Evolutionary conservation across 2,329 filamentous ascomycete genomes (phyloP).

Genomic region (Endoconidiophora laricicola): DNA sequence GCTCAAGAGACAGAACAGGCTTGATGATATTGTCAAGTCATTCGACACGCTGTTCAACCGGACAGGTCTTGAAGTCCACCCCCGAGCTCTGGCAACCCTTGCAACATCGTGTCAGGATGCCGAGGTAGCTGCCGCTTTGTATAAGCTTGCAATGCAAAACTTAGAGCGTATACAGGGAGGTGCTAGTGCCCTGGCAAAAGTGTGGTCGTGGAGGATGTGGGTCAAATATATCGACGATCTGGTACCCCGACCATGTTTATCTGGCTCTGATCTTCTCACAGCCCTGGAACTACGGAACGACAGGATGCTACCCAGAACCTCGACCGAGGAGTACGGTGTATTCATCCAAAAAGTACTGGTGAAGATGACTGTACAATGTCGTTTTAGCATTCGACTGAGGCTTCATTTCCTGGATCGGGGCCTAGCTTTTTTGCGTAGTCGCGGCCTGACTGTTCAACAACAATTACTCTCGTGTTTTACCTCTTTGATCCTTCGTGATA

Average conservation of each 20-base stretch:
- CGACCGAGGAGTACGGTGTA: conserved; percentile 3
- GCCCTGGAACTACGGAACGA: conserved; percentile 7
- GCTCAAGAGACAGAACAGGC: conserved; percentile 12
- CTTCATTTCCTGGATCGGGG: conserved; percentile 20
- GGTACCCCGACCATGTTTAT: conserved; percentile 15
- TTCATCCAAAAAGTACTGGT: conserved; percentile 5
- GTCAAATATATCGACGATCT: conserved; percentile 19
- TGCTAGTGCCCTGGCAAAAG: conserved; percentile 11
- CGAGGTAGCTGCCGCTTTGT: conserved; percentile 16
- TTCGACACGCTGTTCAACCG: conserved; percentile 9
- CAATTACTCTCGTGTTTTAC: conserved; percentile 18
- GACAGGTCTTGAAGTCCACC: conserved; percentile 1
- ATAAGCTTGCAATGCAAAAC: conserved; percentile 12
- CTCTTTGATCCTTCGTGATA: conserved; percentile 19
- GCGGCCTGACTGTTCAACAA: conserved; percentile 16
- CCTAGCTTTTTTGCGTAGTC: conserved; percentile 16
- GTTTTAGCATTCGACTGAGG: conserved; percentile 12
- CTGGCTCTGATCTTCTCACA: conserved; percentile 2
- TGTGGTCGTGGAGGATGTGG: conserved; percentile 23
- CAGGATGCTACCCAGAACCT: neutral
- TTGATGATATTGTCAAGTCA: conserved; percentile 13
- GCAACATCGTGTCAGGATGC: conserved; percentile 16
- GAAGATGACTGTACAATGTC: conserved; percentile 15
- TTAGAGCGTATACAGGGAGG: neutral
- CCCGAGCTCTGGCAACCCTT: conserved; percentile 6